Conservation (phyloP, 805 yeast genomes). For the Dipodascopsis uninucleata region DNA sequence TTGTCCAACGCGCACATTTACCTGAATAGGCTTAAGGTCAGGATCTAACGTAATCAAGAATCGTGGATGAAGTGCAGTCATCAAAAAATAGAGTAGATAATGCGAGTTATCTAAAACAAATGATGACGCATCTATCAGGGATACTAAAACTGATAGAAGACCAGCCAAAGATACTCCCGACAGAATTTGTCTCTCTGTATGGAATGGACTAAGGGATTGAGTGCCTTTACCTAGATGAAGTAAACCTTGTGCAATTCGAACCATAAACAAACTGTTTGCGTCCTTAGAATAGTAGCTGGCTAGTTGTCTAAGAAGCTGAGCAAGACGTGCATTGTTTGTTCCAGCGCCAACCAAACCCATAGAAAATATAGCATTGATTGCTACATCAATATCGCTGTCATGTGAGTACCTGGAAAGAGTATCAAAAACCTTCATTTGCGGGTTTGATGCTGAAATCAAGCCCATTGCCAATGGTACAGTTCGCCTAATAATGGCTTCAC, state of each 20-base stretch:
- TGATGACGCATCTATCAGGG: constrained; percentile 78
- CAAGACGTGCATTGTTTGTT: constrained; percentile 95
- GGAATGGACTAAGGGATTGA: constrained; percentile 80
- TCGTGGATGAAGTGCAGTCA: constrained; percentile 88
- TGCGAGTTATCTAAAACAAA: constrained; percentile 73
- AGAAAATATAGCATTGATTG: constrained; percentile 88
- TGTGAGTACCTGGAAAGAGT: constrained; percentile 94
- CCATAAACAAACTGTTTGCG: constrained; percentile 85
- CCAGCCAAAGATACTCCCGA: constrained; percentile 90
- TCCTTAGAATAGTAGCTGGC: constrained; percentile 91
- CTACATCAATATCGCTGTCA: constrained; percentile 90
- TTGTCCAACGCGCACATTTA: constrained; percentile 96
- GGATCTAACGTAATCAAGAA: constrained; percentile 92
- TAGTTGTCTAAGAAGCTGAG: constrained; percentile 89
- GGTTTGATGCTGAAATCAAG: constrained; percentile 83
- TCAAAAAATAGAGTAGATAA: constrained; percentile 75
- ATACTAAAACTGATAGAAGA: constrained; percentile 74
- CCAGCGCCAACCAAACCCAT: constrained; percentile 99
- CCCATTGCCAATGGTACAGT: constrained; percentile 99
- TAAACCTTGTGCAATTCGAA: constrained; percentile 91
- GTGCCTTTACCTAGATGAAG: constrained; percentile 97
- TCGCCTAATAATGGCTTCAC: constrained; percentile 82
- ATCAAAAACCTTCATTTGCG: constrained; percentile 96
- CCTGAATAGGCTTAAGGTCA: constrained; percentile 84
- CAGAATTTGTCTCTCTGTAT: constrained; percentile 78